Conservation (phyloP, 352 stramenopile species). For the Pythium graminicola region DNA sequence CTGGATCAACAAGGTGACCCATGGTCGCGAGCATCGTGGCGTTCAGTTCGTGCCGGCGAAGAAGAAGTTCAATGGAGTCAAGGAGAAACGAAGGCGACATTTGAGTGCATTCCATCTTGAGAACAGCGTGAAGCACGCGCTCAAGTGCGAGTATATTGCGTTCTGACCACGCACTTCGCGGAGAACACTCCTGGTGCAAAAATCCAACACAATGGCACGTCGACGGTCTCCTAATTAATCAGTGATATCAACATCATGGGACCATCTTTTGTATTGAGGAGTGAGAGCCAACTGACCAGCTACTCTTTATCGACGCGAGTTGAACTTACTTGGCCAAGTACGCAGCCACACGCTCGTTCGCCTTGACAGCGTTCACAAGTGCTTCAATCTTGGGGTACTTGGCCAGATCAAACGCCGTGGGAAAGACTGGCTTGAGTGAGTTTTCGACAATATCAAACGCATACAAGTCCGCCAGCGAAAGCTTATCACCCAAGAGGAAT, state of each 20-base stretch:
- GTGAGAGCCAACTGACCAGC: no score
- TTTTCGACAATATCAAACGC: constrained; percentile 41
- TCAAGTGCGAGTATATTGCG: no score
- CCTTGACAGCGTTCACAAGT: constrained; percentile 17
- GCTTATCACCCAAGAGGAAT: constrained; percentile 42
- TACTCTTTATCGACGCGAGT: no score
- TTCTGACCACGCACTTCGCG: no score
- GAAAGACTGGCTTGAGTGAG: constrained; percentile 23
- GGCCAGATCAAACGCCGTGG: constrained; percentile 19
- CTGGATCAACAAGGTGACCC: background rate
- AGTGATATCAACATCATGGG: no score
- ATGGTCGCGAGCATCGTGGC: background rate
- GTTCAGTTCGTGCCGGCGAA: constrained; percentile 6
- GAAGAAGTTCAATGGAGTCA: background rate
- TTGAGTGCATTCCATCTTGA: no score
- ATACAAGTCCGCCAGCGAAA: constrained; percentile 35
- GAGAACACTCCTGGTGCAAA: no score
- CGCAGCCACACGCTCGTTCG: constrained; percentile 20
- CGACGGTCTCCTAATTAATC: no score
- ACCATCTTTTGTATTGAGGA: no score
- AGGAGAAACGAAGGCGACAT: no score
- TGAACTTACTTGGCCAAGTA: constrained; percentile 30
- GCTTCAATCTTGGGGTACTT: constrained; percentile 25
- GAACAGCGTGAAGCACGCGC: no score
- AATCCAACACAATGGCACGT: no score